A percentile compares a stretch with the other conserved stretches of the same genome.
These are phyloP conservation scores for Ceratobasidium sp. DNA, from an alignment of 1,284 basidiomycete genomes.

Conservation along the genomic window DNA sequence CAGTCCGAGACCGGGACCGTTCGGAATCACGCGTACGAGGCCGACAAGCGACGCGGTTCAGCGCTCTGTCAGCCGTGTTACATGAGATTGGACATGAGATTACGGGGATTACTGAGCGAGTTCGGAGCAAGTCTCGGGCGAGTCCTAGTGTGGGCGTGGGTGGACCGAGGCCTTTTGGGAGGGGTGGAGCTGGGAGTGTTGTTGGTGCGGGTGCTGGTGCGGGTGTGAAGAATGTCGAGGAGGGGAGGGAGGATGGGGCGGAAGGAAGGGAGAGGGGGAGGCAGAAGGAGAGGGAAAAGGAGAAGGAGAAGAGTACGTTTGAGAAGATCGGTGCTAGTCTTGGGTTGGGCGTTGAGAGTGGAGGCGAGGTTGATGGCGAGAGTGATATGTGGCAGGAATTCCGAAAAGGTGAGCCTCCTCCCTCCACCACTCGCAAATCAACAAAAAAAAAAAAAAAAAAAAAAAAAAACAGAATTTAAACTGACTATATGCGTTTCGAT, in stretches of 20 bases:
- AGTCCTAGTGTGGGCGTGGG: too few species aligned
- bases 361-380: conserved; percentile 62
- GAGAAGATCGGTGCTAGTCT: conserved; percentile 60
- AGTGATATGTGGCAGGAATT: conserved; percentile 87
- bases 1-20: conserved; percentile 34
- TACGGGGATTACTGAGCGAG: conserved; percentile 52
- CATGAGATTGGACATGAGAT: conserved; percentile 59
- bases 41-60: conserved; percentile 54
- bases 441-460: too few species aligned
- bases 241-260: background rate
- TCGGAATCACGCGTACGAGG: conserved; percentile 36
- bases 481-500: conserved; percentile 10
- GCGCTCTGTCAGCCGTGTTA: conserved; percentile 55
- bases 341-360: conserved; percentile 58
- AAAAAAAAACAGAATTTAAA: conserved; percentile 14
- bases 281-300: conserved; percentile 39
- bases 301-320: conserved; percentile 49
- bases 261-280: conserved; percentile 52
- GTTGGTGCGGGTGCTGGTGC: too few species aligned
- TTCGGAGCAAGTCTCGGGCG: conserved; percentile 44
- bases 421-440: too few species aligned
- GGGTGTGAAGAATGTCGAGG: too few species aligned
- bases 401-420: conserved; percentile 76
- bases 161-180: conserved; percentile 28
- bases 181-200: conserved; percentile 31